Conservation (phyloP, 2,329 filamentous ascomycete species). For the Fusarium sp. region DNA sequence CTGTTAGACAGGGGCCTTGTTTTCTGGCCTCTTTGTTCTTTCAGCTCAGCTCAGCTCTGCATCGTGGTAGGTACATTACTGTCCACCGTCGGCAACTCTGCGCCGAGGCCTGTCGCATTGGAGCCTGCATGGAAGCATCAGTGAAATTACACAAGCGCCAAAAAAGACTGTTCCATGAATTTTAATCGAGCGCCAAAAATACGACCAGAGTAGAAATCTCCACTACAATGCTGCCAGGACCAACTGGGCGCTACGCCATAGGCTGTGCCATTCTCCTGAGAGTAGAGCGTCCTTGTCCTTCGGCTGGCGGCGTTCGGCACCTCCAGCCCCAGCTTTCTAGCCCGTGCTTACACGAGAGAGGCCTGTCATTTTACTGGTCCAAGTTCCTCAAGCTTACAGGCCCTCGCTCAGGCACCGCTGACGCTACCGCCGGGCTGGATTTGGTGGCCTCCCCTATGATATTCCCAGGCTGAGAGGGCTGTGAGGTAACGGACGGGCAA, state of each 20-base stretch:
- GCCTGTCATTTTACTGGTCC: not conserved
- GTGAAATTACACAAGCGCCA: conserved; percentile 14
- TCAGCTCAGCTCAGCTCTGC: not conserved
- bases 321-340: not conserved
- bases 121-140: not conserved
- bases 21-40: not conserved
- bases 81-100: not conserved
- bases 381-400: not conserved
- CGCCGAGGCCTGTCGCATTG: conserved; percentile 3
- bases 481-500: not conserved
- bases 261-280: not conserved
- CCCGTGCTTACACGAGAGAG: not conserved
- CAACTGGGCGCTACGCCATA: conserved; percentile 5
- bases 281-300: not conserved
- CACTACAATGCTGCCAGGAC: not conserved
- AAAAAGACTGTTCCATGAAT: not conserved
- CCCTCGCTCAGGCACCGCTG: not conserved
- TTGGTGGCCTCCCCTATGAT: conserved; percentile 8
- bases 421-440: conserved; percentile 27
- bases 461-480: conserved; percentile 4
- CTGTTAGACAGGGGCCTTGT: not conserved
- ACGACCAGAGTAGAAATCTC: not conserved
- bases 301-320: not conserved
- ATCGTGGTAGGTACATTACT: not conserved
- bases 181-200: not conserved